These are phyloP conservation scores for Boletus mariae DNA, from an alignment of 1,284 basidiomycete genomes.

Conservation along the genomic window DNA sequence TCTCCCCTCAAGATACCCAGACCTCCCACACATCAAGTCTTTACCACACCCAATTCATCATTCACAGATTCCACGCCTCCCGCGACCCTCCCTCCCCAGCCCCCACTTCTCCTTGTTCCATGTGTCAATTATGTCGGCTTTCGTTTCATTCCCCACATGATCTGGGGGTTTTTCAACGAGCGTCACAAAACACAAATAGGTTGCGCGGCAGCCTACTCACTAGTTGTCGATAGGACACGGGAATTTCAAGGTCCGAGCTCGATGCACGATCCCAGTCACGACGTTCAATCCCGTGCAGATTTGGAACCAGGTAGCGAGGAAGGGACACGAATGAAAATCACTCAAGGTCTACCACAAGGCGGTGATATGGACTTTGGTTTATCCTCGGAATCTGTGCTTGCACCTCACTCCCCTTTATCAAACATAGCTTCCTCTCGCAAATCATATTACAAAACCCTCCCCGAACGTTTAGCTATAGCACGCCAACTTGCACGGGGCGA, in stretches of 20 bases:
- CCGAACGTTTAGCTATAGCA: constrained; percentile 67
- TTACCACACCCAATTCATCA: constrained; percentile 10
- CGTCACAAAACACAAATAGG: constrained; percentile 77
- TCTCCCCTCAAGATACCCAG: constrained; percentile 38
- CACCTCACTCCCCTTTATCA: constrained; percentile 55
- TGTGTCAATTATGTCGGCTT: constrained; percentile 87
- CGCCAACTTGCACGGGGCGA: constrained; percentile 74
- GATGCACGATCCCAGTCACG: constrained; percentile 15
- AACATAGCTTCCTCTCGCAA: constrained; percentile 69
- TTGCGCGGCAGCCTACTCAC: constrained; percentile 75
- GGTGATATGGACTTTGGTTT: constrained; percentile 78
- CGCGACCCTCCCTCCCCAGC: constrained; percentile 64
- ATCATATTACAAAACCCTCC: constrained; percentile 77
- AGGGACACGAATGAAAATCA: background rate
- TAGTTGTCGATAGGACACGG: constrained; percentile 67
- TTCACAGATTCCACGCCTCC: constrained; percentile 45
- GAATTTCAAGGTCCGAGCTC: constrained; percentile 51
- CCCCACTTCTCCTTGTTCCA: constrained; percentile 85
- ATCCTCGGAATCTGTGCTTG: constrained; percentile 67
- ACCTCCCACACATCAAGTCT: constrained; percentile 22
- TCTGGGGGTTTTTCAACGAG: constrained; percentile 91
- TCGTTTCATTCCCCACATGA: constrained; percentile 83
- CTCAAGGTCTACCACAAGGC: constrained; percentile 15
- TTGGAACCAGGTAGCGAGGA: constrained; percentile 3
- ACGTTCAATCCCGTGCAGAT: constrained; percentile 3